These are phyloP conservation scores for Venturia effusa DNA, from an alignment of 2,329 filamentous ascomycete species.

Conservation along the genomic window DNA sequence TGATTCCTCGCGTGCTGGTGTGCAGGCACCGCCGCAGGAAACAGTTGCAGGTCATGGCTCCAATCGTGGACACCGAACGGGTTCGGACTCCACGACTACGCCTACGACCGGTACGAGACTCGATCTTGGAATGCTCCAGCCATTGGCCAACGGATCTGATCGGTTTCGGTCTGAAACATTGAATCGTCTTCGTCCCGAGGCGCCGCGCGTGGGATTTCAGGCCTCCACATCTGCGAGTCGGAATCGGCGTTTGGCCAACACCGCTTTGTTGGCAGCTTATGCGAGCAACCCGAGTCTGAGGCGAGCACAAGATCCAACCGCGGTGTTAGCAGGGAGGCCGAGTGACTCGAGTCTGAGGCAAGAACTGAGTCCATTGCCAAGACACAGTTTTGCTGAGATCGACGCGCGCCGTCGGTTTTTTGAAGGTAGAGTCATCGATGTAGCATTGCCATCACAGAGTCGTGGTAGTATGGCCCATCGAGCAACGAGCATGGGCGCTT, in stretches of 20 bases:
- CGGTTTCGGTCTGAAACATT: not conserved
- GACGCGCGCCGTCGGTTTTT: not conserved
- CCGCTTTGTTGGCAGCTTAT: not conserved
- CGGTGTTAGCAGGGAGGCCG: not conserved
- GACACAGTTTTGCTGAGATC: not conserved
- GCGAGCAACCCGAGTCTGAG: not conserved
- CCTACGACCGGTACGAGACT: not conserved
- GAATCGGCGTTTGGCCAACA: not conserved
- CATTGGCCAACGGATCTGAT: no score
- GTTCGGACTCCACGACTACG: not conserved
- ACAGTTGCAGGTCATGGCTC: not conserved
- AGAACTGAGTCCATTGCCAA: no score
- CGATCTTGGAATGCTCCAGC: no score
- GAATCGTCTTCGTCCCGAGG: not conserved
- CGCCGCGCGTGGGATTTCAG: not conserved
- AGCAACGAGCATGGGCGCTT: not conserved
- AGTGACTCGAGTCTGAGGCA: not conserved
- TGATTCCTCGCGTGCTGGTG: not conserved
- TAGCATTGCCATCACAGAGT: not conserved
- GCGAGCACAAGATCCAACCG: not conserved
- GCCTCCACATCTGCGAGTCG: not conserved
- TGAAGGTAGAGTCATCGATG: not conserved
- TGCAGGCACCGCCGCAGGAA: not conserved
- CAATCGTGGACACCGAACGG: not conserved
- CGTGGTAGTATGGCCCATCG: not conserved